phyloP scores from a whole-genome alignment of 768 basidiomycete species.

The Tulasnella sp. region DNA sequence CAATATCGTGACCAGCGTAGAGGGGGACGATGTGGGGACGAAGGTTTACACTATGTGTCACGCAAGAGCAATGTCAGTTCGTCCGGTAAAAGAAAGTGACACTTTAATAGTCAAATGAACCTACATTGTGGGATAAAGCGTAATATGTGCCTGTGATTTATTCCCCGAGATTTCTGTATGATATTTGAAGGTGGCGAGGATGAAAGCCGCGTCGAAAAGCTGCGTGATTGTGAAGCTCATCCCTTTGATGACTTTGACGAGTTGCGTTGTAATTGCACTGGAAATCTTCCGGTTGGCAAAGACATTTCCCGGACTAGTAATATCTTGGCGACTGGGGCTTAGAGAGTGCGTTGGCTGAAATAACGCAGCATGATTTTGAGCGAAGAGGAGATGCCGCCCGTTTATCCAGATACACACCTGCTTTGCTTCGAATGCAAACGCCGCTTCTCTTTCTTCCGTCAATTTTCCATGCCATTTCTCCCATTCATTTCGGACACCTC shows the following conservation, averaged over 20 bases:
- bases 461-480: neutral
- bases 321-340: conserved; percentile 5
- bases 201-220: conserved; percentile 6
- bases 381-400: neutral
- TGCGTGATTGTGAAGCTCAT: conserved; percentile 3
- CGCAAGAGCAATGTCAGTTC: neutral
- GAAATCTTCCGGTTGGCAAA: neutral
- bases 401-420: neutral
- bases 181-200: neutral
- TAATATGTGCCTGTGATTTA: neutral
- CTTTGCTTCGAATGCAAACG: neutral
- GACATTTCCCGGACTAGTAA: neutral
- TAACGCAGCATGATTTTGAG: neutral
- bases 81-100: neutral
- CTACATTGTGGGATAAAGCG: conserved; percentile 5
- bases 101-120: neutral
- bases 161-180: neutral
- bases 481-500: neutral
- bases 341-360: conserved; percentile 2
- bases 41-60: neutral
- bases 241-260: neutral
- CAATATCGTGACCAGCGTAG: conserved; percentile 7
- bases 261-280: neutral
- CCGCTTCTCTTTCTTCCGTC: neutral
- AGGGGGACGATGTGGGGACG: neutral